A percentile compares a stretch with the other conserved stretches of the same genome.
Conservation (phyloP, 345 rosid genomes). For the Corchorus capsularis region DNA sequence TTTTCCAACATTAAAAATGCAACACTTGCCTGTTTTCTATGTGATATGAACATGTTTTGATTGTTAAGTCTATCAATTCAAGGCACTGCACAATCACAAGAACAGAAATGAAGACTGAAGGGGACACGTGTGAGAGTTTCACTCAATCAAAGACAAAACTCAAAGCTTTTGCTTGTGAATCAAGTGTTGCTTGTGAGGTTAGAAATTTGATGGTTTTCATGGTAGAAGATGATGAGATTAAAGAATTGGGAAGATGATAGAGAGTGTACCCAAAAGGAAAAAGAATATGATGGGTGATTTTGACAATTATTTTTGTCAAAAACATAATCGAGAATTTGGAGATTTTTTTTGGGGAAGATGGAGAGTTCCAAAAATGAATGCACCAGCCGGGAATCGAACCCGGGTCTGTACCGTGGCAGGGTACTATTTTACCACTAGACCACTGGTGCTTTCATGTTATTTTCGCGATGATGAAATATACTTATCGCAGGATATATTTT, state of each 20-base stretch:
- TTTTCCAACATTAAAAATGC: no score
- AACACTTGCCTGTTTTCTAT: neutral
- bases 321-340: neutral
- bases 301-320: neutral
- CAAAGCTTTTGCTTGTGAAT: constrained; percentile 10
- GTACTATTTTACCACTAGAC: constrained; percentile 90
- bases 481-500: no score
- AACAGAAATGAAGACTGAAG: neutral
- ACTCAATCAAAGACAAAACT: constrained; percentile 5
- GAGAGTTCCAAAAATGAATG: neutral
- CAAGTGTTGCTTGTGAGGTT: neutral
- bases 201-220: neutral
- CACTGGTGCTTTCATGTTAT: constrained; percentile 46
- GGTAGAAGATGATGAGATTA: neutral
- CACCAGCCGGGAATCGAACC: constrained; percentile 72
- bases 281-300: neutral
- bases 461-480: no score
- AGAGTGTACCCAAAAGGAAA: neutral
- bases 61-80: no score
- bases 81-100: neutral
- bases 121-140: neutral
- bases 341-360: no score
- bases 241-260: neutral
- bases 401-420: constrained; percentile 78
- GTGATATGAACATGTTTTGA: neutral